Conservation (phyloP, 495 filamentous ascomycete genomes). For the Cryomyces minteri region DNA sequence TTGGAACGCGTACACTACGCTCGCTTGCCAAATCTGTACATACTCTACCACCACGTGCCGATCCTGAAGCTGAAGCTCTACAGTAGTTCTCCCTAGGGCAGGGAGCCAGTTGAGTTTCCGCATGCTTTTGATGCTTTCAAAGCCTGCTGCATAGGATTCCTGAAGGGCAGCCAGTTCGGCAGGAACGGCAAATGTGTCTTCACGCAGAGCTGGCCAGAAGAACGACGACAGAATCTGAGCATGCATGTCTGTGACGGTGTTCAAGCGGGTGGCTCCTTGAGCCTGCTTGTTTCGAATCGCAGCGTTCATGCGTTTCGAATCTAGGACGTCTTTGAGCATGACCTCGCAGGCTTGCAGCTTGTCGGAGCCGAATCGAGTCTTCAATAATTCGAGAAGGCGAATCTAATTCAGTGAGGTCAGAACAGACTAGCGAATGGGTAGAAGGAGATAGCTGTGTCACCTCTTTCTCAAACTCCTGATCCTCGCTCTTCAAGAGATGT, state of each 20-base stretch:
- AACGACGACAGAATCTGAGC: conserved; percentile 78
- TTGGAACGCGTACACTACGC: conserved; percentile 75
- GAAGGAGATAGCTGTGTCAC: conserved; percentile 2
- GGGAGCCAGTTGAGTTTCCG: conserved; percentile 81
- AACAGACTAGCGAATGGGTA: background rate
- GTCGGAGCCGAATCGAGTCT: conserved; percentile 70
- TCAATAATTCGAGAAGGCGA: conserved; percentile 69
- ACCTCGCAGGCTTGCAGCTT: conserved; percentile 83
- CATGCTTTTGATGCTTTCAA: conserved; percentile 56
- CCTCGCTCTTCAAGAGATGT: conserved; percentile 49
- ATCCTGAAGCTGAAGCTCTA: conserved; percentile 72
- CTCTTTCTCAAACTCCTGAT: conserved; percentile 55
- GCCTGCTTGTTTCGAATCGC: conserved; percentile 24
- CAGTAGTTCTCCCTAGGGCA: conserved; percentile 58
- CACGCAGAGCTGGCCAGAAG: conserved; percentile 79
- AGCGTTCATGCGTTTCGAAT: conserved; percentile 55
- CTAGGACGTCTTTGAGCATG: conserved; percentile 88
- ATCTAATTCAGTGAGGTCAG: conserved; percentile 11
- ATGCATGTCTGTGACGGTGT: conserved; percentile 24
- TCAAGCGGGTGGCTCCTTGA: conserved; percentile 15
- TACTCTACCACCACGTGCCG: conserved; percentile 47
- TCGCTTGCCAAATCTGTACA: conserved; percentile 75
- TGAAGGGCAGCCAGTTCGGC: conserved; percentile 40
- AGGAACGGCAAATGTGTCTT: conserved; percentile 60
- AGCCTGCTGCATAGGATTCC: conserved; percentile 52